phyloP scores from a whole-genome alignment of 1,139 yeast species.

The Meyerozyma athensensis region DNA sequence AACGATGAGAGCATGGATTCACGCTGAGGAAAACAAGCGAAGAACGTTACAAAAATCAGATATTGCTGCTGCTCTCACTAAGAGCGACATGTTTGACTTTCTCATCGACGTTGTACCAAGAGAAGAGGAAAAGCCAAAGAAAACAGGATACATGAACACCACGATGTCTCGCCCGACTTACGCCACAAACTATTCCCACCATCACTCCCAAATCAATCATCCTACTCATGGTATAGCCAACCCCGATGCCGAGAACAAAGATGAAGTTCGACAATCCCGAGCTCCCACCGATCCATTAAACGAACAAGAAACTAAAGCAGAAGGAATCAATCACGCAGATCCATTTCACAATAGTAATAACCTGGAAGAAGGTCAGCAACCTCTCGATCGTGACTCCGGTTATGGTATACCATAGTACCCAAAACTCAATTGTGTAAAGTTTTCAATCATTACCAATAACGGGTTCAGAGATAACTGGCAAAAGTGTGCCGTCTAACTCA shows the following conservation, averaged over 20 bases:
- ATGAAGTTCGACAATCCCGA: too few species aligned
- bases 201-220: background rate
- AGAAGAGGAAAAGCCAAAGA: slow-evolving; percentile 59
- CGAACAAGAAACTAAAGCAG: background rate
- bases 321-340: background rate
- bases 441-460: too few species aligned
- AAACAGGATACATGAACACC: slow-evolving; percentile 8
- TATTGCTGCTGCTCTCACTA: slow-evolving; percentile 91
- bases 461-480: background rate
- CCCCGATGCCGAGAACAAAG: background rate
- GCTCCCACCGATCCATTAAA: background rate
- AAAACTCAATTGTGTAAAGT: too few species aligned
- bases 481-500: too few species aligned
- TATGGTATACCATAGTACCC: too few species aligned
- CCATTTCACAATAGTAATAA: background rate
- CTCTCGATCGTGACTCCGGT: background rate
- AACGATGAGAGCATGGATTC: slow-evolving; percentile 98
- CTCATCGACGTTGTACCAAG: slow-evolving; percentile 93
- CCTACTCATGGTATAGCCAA: background rate
- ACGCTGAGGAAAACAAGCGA: slow-evolving; percentile 91
- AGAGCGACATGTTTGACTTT: slow-evolving; percentile 95
- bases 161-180: slow-evolving; percentile 1
- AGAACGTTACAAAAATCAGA: slow-evolving; percentile 91
- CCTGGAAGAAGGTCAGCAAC: background rate
- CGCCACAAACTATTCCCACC: background rate